Evolutionary conservation across 768 basidiomycete genomes (phyloP).

Genomic region (Boletus vermiculosoides): DNA sequence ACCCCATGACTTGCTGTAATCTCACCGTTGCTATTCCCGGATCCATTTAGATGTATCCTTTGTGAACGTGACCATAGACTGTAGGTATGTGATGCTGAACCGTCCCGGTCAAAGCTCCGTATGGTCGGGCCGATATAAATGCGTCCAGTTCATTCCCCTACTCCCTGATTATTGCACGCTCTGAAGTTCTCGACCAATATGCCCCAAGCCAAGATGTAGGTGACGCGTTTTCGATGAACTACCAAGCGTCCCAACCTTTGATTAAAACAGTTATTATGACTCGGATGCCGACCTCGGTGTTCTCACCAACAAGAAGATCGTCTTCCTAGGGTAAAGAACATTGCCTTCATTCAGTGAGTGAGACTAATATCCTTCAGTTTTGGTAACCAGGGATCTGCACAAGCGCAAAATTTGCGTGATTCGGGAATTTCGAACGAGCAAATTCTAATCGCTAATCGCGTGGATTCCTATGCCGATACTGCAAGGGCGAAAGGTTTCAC

Average conservation of each 20-base stretch:
- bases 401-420: conserved; percentile 66
- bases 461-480: conserved; percentile 56
- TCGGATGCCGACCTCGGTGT: conserved; percentile 53
- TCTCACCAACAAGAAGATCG: conserved; percentile 50
- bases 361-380: conserved; percentile 38
- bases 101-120: conserved; percentile 5
- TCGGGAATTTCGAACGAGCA: conserved; percentile 60
- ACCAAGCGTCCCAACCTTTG: background rate
- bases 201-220: conserved; percentile 56
- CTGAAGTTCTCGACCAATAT: conserved; percentile 3
- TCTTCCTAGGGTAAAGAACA: conserved; percentile 53
- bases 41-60: conserved; percentile 1
- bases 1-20: conserved; percentile 17
- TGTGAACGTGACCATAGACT: conserved; percentile 11
- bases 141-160: background rate
- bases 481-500: conserved; percentile 56
- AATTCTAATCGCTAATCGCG: conserved; percentile 57
- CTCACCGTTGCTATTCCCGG: conserved; percentile 12
- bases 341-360: background rate
- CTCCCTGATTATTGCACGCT: background rate
- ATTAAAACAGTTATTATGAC: conserved; percentile 47
- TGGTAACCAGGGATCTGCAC: conserved; percentile 66
- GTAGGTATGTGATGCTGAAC: background rate
- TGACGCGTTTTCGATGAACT: background rate
- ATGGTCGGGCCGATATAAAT: conserved; percentile 3